Base-by-base conservation (phyloP, 805 yeast genomes). In the Candida chauliodis region DNA sequence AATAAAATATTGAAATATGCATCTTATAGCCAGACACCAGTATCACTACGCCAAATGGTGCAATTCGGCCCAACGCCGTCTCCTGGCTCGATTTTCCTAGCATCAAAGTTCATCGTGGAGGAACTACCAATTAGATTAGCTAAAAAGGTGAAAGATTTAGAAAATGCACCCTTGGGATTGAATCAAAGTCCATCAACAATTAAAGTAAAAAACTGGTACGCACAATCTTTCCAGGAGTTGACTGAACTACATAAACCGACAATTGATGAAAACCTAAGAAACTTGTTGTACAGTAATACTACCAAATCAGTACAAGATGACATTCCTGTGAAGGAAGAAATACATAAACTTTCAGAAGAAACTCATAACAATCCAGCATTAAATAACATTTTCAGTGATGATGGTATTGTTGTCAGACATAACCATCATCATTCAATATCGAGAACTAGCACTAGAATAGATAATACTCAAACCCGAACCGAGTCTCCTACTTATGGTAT, bases 121-220 rank as follows among this genome's bases (percentile, higher is more conserved):
- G 96, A 89, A 58, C 71, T 89, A 24, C 96, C 96, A 1, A 85
- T 88, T 29, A 70, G 96, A 43, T 69, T 88, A 34, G 95, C 95
- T 2, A 86, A 84, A 51, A 75, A 95, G 37, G 95, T 88, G 23
- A 80, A 84, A 54, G 96, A 88, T 52, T 66, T 89, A 42, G 95
- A 88, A 29, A 74, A 76, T 18, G 74, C 93, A 21, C 96, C 96
- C 0, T 70, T 79, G 48, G 89, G 87, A 0, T 69, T 89, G 38
- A 74, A 71, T 48, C 69, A 79, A 21, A 81, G 81, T 78, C 87
- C 88, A 1, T 79, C 88, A 2, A 86, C 90, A 35, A 66, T 75
- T 36, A 73, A 79, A 46, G 96, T 88, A 13, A 75, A 81, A 43
- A 78, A 87, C 55, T 89, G 96, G 96, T 89, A 88, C 56, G 90